Base-by-base conservation (phyloP, 352 stramenopile genomes). In the Pythium diclinum region DNA sequence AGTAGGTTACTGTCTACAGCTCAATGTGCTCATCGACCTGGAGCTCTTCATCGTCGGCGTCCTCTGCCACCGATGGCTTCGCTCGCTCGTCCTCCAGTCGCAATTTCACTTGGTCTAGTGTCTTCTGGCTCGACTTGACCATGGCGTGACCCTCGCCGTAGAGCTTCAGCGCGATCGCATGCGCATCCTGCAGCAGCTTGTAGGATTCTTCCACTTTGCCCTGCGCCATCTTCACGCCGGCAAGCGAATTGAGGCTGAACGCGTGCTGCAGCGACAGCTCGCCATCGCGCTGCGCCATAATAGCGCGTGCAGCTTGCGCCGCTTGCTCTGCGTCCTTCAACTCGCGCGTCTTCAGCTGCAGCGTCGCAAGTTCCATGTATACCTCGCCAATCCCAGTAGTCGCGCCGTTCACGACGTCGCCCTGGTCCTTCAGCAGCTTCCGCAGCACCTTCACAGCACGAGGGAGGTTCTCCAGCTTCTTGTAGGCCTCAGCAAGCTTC, bases 161-260 rank as follows among this genome's bases (percentile, higher is more conserved):
- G 8, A 91, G 55, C 21, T 71, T 58, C 14, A 91, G 53, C n/a
- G 87, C 87, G 55, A 95, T 92, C 19, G 48, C 32, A 56, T 95
- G 83, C 28, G 87, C 84, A 16, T 83, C 63, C 47, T 89, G 68
- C 38, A 95, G 72, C 61, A 91, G 62, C 47, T 76, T 33, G 72
- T 91, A 80, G 4, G 83, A 76, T 0, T 86, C 76, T 21, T 74
- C 69, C 56, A 87, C 75, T 28, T 85, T 72, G 48, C 82, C 71
- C 65, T 87, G 73, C 7, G 79, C 76, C 78, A 92, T 92, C 34
- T 84, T 77, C 13, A 93, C 84, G 8, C 87, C 87, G 0, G 85
- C 85, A 47, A 93, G 55, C n/a, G 85, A 76, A 47, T 95, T 95
- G 40, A 93, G 77, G 52, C 75, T 88, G 59, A 95, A 95, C 14